A percentile compares a stretch with the other conserved stretches of the same genome.
These are phyloP conservation scores for Hevea brasiliensis DNA, from an alignment of 345 rosid species.

Conservation along the genomic window DNA sequence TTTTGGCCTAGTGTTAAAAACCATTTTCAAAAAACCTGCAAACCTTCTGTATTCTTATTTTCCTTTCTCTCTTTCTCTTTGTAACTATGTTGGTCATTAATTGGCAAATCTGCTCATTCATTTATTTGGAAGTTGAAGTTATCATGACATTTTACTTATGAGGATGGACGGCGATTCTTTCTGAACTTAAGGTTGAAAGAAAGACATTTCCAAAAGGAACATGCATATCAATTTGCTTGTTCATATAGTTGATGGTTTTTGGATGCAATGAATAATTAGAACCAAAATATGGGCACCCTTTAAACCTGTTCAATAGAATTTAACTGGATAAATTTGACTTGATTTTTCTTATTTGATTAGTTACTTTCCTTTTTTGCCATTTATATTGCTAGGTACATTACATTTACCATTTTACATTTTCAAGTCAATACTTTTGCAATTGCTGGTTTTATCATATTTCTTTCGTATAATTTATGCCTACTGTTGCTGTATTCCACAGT, in stretches of 20 bases:
- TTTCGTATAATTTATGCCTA: conserved; percentile 11
- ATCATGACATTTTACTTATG: background rate
- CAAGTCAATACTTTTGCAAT: background rate
- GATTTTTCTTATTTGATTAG: background rate
- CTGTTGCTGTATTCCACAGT: conserved; percentile 41
- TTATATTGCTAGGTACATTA: background rate
- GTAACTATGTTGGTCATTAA: background rate
- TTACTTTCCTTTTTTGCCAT: background rate
- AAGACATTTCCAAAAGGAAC: background rate
- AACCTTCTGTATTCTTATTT: background rate
- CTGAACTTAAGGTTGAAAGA: background rate
- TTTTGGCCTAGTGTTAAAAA: too few species aligned
- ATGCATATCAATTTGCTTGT: background rate
- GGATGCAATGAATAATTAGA: background rate
- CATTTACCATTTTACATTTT: background rate
- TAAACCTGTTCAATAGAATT: background rate
- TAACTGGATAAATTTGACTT: background rate
- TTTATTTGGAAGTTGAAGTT: background rate
- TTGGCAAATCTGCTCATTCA: background rate
- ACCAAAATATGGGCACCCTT: background rate
- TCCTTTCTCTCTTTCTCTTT: background rate
- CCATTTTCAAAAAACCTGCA: too few species aligned
- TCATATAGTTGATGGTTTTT: background rate
- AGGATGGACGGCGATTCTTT: background rate
- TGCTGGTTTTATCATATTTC: conserved; percentile 1